phyloP scores from a whole-genome alignment of 2,329 filamentous ascomycete species.

The Alternaria dauci region DNA sequence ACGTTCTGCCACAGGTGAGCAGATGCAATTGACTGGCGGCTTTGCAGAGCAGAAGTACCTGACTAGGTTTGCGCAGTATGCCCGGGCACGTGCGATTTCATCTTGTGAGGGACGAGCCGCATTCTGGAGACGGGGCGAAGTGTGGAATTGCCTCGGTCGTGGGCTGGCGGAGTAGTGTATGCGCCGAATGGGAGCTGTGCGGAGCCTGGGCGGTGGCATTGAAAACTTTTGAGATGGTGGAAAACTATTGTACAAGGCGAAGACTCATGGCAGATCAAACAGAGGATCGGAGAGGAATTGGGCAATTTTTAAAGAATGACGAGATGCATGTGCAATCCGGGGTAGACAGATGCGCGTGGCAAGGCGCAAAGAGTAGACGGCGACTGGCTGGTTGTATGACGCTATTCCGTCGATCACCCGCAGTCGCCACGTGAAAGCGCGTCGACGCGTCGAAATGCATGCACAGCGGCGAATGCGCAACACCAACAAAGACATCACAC shows the following conservation, averaged over 20 bases:
- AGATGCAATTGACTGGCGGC: background rate
- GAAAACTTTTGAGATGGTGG: conserved; percentile 22
- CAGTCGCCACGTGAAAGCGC: conserved; percentile 42
- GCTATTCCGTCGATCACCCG: conserved; percentile 37
- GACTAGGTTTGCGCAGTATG: conserved; percentile 68
- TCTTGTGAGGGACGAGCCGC: conserved; percentile 45
- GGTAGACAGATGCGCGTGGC: conserved; percentile 3
- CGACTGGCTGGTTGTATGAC: conserved; percentile 33
- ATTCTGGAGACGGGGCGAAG: conserved; percentile 32
- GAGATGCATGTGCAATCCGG: background rate
- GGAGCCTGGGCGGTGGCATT: conserved; percentile 37
- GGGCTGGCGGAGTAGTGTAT: conserved; percentile 11
- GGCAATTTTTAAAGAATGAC: background rate
- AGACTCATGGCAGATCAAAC: conserved; percentile 15
- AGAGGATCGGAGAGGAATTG: background rate
- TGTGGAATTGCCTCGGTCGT: conserved; percentile 32
- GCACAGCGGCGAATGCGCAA: conserved; percentile 8
- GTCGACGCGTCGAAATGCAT: conserved; percentile 37
- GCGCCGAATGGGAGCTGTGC: conserved; percentile 30
- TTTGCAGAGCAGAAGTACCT: conserved; percentile 48
- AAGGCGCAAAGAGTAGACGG: conserved; percentile 21
- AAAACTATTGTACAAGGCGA: conserved; percentile 4
- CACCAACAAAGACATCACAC: conserved; percentile 8
- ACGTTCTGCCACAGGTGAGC: conserved; percentile 65
- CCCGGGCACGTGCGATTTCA: conserved; percentile 63